phyloP scores from a whole-genome alignment of 225 moss, liverwort and hornwort genomes.

The Rhytidiadelphus loreus region DNA sequence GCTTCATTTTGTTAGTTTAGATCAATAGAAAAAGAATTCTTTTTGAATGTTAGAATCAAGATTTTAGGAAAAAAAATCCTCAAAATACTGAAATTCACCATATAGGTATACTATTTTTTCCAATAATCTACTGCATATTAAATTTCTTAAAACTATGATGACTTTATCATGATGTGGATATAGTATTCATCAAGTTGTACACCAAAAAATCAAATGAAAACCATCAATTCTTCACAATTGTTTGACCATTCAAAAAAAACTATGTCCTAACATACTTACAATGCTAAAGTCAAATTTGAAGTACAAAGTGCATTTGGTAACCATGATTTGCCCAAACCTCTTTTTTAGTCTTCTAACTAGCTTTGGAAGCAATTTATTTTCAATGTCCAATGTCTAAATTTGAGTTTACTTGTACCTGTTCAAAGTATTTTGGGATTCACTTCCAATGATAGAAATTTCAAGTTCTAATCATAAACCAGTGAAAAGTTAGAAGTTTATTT shows the following conservation, averaged over 20 bases:
- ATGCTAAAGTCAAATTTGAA: too few relatives aligned
- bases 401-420: background rate
- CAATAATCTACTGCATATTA: rapidly evolving
- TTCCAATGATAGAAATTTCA: background rate
- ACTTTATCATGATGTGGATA: background rate
- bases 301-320: background rate
- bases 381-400: background rate
- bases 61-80: background rate
- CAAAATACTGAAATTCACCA: background rate
- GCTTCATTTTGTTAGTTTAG: rapidly evolving
- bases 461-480: background rate
- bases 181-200: background rate
- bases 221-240: background rate
- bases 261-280: background rate
- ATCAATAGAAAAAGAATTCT: background rate
- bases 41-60: background rate
- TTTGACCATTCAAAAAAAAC: background rate
- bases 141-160: rapidly evolving
- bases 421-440: background rate
- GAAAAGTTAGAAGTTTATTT: background rate
- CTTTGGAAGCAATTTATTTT: background rate
- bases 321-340: background rate
- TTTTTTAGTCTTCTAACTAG: background rate
- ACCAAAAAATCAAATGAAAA: background rate
- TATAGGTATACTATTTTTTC: background rate